Base-by-base conservation (phyloP, 2,329 filamentous ascomycete genomes). In the Fusarium napiforme region DNA sequence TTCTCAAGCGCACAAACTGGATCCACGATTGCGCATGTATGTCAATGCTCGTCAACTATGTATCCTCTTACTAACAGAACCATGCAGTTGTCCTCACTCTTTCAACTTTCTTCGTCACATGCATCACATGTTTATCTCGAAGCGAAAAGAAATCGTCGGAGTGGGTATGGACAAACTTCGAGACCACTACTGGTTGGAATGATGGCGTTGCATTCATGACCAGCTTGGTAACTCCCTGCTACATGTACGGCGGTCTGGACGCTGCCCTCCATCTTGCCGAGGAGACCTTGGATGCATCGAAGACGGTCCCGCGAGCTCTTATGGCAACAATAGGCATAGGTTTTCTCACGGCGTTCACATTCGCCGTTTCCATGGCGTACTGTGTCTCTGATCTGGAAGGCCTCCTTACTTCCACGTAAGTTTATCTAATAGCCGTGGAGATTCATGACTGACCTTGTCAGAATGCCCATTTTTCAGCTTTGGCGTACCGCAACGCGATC, bases 41-140 rank as follows among this genome's bases (percentile, higher is more conserved):
- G 34, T 37, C 8, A 14, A 23, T 19, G 1, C 4, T 36, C 4
- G 21, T 12, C 16, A 26, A 7, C 6, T 15, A 15, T 11, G 0
- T 10, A 39, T 2, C 9, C 4, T 23, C 19, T 16, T 12, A 11
- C 18, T 37, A 23, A 36, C 34, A 39, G 1, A 19, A 1, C 2
- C 9, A 37, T 15, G n/a, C 14, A 53, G 50, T 53, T 21, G 1
- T 53, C 18, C 34, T 53, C 3, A 53, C 53, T 15, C 28, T 57
- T 2, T 45, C 16, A 32, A 57, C 53, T 16, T 57, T 43, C 18
- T 23, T 57, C 9, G 5, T 57, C 14, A 32, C 53, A 6, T 43
- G 28, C 28, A 23, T 57, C 14, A 43, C 53, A 19, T 34, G 53
- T 21, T 19, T 42, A 9, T 15, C 18, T 21, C 28, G 21, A 30